Conservation (phyloP, 192 early-diverging fungal genomes). For the Entomortierella lignicola region DNA sequence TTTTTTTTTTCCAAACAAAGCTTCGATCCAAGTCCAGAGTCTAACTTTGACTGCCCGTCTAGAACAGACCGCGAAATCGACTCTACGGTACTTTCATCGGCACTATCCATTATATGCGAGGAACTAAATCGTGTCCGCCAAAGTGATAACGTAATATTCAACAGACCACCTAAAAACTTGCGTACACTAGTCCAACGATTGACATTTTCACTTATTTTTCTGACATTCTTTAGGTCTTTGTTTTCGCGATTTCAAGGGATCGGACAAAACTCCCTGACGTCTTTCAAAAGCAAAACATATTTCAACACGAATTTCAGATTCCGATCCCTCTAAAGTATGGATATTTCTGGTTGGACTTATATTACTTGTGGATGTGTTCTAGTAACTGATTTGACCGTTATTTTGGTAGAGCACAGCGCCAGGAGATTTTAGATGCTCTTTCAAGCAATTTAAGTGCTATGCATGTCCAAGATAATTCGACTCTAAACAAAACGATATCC, state of each 20-base stretch:
- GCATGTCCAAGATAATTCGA: not conserved
- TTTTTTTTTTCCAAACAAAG: too few species aligned
- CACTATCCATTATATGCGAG: constrained; percentile 24
- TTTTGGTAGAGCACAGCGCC: constrained; percentile 12
- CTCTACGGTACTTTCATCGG: constrained; percentile 17
- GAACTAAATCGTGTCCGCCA: constrained; percentile 27
- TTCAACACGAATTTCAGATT: constrained; percentile 54
- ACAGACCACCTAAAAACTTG: too few species aligned
- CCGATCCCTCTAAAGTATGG: constrained; percentile 55
- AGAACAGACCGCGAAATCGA: constrained; percentile 25
- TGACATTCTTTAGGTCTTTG: constrained; percentile 44
- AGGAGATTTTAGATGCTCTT: constrained; percentile 16
- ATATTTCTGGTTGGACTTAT: too few species aligned
- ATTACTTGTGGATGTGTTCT: too few species aligned
- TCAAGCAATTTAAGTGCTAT: not conserved
- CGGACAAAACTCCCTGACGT: constrained; percentile 48
- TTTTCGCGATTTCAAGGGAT: constrained; percentile 55
- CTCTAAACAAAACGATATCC: constrained; percentile 6
- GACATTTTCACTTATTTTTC: too few species aligned
- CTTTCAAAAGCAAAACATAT: constrained; percentile 46
- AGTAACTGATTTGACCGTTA: too few species aligned
- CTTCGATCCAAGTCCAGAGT: too few species aligned
- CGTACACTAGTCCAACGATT: too few species aligned
- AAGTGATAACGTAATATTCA: constrained; percentile 15
- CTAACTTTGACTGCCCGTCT: not conserved